Base-by-base conservation (phyloP, 139 green algal genomes). In the Chlamydomonas schloesseri region DNA sequence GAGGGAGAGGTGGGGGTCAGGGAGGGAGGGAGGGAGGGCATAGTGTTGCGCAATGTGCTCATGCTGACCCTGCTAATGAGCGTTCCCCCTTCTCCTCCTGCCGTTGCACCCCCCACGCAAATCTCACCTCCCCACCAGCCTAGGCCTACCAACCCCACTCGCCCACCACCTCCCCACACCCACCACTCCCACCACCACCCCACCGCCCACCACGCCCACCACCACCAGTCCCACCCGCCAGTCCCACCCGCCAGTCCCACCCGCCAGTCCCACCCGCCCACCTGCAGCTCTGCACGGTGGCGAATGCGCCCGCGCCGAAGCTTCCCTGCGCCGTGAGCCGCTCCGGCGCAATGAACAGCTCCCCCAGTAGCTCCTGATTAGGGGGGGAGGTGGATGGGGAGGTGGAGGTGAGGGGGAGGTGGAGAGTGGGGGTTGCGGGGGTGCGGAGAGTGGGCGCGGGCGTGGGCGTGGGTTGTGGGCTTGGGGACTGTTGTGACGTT, bases 281-380 rank as follows among this genome's bases (percentile, higher is more conserved):
- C 86, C 77, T 72, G 62, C 78, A 84, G 23, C 42, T 81, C 73
- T 92, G 89, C 18, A 95, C 92, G 1, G 91, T 93, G 24, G 92
- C 92, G 88, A 94, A 95, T 1, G 87, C 92, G 26, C 93, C 93
- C 80, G 93, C 65, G 2, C 93, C 93, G 46, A 95, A 81, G n/a
- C 86, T 65, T 23, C 86, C 87, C 67, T 89, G 81, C 55, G 46
- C 53, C 13, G 67, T 24, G 33, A 94, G 86, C 26, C 58, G 60
- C 18, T 67, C 28, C 1, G 90, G 71, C 26, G 90, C 64, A 1
- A 95, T 83, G 77, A 89, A 95, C 78, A 94, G 74, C 79, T 89
- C 87, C 11, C 89, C 89, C 33, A 94, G 82, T 53, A 95, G 78
- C 80, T 95, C 89, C 58, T 94, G 75, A 42, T 42, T 57, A 57